A percentile compares a stretch with the other conserved stretches of the same genome.
Evolutionary conservation across 2,329 filamentous ascomycete species (phyloP).

Genomic region (Thyridium curvatum): DNA sequence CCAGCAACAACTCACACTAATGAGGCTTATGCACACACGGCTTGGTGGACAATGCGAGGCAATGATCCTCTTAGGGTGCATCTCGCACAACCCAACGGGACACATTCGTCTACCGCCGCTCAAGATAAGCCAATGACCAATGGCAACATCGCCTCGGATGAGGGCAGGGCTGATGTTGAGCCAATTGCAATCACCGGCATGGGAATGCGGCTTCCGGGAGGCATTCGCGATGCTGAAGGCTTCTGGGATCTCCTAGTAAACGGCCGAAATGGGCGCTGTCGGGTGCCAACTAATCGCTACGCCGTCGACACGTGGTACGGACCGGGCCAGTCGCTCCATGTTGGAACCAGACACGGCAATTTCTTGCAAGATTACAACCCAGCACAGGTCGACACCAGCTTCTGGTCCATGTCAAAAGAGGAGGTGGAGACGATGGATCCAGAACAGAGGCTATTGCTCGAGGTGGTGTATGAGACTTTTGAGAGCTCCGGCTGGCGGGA

Average conservation of each 20-base stretch:
- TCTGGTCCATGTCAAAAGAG: constrained; percentile 20
- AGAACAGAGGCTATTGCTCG: constrained; percentile 6
- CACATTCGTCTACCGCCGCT: too few relatives aligned
- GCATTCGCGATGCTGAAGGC: constrained; percentile 13
- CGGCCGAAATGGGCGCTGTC: constrained; percentile 13
- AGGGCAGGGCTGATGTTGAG: background rate
- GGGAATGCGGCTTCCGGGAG: constrained; percentile 22
- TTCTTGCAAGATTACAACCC: constrained; percentile 19
- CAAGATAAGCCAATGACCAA: too few relatives aligned
- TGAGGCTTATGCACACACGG: too few relatives aligned
- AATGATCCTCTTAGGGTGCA: too few relatives aligned
- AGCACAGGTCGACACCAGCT: constrained; percentile 19
- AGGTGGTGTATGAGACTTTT: constrained; percentile 7
- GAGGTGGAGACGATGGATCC: constrained; percentile 21
- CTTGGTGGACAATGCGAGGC: too few relatives aligned
- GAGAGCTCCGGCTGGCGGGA: constrained; percentile 12
- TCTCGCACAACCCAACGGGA: too few relatives aligned
- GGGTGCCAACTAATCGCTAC: constrained; percentile 19
- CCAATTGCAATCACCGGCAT: constrained; percentile 26
- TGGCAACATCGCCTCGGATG: too few relatives aligned
- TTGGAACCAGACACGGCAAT: constrained; percentile 15
- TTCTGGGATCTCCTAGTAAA: constrained; percentile 25
- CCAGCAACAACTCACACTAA: too few relatives aligned
- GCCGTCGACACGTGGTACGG: constrained; percentile 15
- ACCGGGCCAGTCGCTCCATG: constrained; percentile 4